phyloP scores from a whole-genome alignment of 2,329 filamentous ascomycete species.

The Lomentospora prolificans region DNA sequence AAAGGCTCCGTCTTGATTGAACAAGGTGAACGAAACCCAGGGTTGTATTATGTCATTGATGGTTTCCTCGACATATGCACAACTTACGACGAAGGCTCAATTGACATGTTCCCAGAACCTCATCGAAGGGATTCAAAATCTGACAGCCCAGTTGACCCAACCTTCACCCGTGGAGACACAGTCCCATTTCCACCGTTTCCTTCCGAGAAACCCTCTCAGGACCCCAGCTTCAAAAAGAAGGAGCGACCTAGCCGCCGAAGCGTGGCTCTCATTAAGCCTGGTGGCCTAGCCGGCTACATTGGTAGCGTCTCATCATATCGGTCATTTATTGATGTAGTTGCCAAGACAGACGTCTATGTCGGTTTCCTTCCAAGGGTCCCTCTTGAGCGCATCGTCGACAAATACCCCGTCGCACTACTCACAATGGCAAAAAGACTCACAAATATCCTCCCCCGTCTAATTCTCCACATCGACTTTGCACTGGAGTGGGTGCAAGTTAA shows the following conservation, averaged over 20 bases:
- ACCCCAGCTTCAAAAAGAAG: slow-evolving; percentile 33
- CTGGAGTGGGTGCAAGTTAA: slow-evolving; percentile 97
- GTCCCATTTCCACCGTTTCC: neutral
- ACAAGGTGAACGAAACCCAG: slow-evolving; percentile 92
- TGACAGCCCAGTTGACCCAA: neutral
- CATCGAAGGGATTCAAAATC: neutral
- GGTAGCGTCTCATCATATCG: slow-evolving; percentile 90
- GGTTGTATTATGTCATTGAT: slow-evolving; percentile 94
- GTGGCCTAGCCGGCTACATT: slow-evolving; percentile 86
- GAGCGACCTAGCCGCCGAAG: slow-evolving; percentile 48
- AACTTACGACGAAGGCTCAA: slow-evolving; percentile 26
- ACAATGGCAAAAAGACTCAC: slow-evolving; percentile 96
- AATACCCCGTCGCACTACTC: slow-evolving; percentile 80
- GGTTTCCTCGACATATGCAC: slow-evolving; percentile 92
- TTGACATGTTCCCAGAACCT: slow-evolving; percentile 8
- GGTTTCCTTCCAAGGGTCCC: slow-evolving; percentile 82
- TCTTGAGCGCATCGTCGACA: slow-evolving; percentile 84
- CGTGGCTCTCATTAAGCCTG: slow-evolving; percentile 86
- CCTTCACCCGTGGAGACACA: neutral
- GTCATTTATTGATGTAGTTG: slow-evolving; percentile 92
- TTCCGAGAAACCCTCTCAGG: neutral
- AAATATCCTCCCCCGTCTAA: slow-evolving; percentile 74
- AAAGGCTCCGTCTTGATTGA: slow-evolving; percentile 91
- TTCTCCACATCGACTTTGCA: slow-evolving; percentile 95
- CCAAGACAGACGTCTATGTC: slow-evolving; percentile 97